Evolutionary conservation across 2,329 filamentous ascomycete species (phyloP), one percentile per base, ranked within the genome.

Genomic region (Knufia fluminis): DNA sequence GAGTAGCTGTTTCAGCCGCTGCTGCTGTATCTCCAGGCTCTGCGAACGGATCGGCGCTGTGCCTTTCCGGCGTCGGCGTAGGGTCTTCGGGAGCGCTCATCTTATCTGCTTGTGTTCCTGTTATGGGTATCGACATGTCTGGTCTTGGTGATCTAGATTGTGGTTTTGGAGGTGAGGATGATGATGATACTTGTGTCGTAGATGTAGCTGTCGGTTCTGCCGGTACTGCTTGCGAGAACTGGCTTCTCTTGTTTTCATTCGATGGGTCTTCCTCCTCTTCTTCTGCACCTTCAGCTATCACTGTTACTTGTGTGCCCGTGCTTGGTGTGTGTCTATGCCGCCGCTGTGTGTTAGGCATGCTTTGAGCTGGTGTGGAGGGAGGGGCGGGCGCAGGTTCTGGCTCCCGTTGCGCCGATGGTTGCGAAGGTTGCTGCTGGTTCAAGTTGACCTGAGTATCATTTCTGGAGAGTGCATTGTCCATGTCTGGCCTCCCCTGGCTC

Each of bases 261-360:
- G 10, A 19, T 4, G 28, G 1, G 10, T 26, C 31, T 19, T 63
- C 62, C 31, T 68, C 64, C 16, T 85, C 80, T 52, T 94, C 89
- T 60, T 94, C 88, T 49, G 86, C 82, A 44, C 87, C 81, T 63
- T 94, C 88, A 31, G 87, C 76, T 12, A 94, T 88, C 0, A 87
- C 92, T 1, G 82, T 81, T 17, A 95, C 85, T 3, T 83, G 78
- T 47, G 83, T 87, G 43, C 86, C 83, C 12, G 85, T 83, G 12
- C 86, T 91, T 20, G 86, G 85, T 55, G 83, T 90, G 64, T 86
- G 85, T 59, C 87, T 83, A 65, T 95, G 88, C 55, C 88, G 78
- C 62, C 90, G 82, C 4, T 87, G 91, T 60, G 87, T 94, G 47
- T 83, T 79, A 57, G 64, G 78, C 55, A 64, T 78, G 61, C 66